Conservation (phyloP, 352 stramenopile genomes). For the Elongisporangium prolatum region DNA sequence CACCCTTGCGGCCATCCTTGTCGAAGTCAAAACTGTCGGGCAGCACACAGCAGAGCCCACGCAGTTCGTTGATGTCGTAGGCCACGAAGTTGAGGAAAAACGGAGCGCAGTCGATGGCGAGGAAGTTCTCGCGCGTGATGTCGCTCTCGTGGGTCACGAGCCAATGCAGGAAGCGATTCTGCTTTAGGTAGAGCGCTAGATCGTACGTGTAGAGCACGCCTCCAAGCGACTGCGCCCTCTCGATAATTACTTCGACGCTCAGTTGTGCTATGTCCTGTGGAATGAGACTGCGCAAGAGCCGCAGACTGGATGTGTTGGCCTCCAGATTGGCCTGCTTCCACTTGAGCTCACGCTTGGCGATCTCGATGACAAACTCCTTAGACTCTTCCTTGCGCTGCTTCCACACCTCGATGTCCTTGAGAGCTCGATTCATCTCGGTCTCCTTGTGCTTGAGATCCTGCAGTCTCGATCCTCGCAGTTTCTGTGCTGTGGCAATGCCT, state of each 20-base stretch:
- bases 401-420: conserved; percentile 67
- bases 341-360: conserved; percentile 34
- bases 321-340: conserved; percentile 38
- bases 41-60: conserved; percentile 41
- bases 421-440: conserved; percentile 38
- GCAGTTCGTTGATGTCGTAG: conserved; percentile 69
- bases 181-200: conserved; percentile 71
- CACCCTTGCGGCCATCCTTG: conserved; percentile 62
- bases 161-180: conserved; percentile 75
- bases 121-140: conserved; percentile 63
- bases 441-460: conserved; percentile 54
- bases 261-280: conserved; percentile 54
- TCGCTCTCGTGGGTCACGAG: conserved; percentile 70
- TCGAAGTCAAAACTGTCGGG: conserved; percentile 67
- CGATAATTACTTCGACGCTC: conserved; percentile 48
- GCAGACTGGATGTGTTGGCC: conserved; percentile 33
- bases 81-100: conserved; percentile 62
- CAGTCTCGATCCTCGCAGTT: conserved; percentile 38
- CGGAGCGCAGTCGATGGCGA: conserved; percentile 49
- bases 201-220: conserved; percentile 71
- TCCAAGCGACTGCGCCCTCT: conserved; percentile 16
- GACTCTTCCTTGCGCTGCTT: conserved; percentile 46
- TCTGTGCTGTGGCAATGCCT: conserved; percentile 32
- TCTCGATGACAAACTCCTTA: conserved; percentile 54
- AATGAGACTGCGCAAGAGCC: conserved; percentile 41